Evolutionary conservation across 352 stramenopile genomes (phyloP).

Genomic region (Plasmopara viticola): DNA sequence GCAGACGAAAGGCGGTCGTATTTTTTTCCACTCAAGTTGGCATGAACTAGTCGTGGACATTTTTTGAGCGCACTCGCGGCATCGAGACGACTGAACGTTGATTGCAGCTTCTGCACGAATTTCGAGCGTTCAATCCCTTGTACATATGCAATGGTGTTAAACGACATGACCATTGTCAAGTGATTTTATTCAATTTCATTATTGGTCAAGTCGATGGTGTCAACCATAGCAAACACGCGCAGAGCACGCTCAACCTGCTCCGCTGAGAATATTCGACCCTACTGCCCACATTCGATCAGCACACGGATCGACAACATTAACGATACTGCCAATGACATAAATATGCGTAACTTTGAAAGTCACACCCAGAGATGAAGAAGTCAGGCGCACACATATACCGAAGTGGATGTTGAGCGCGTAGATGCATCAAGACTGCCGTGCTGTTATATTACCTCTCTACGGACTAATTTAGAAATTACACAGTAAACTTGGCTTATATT

Average conservation of each 20-base stretch:
- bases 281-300: neutral
- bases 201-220: conserved; percentile 65
- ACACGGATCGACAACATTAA: no score
- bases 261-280: conserved; percentile 23
- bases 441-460: no score
- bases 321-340: no score
- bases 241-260: conserved; percentile 54
- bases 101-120: conserved; percentile 55
- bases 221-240: conserved; percentile 55
- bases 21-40: conserved; percentile 72
- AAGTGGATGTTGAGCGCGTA: no score
- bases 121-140: conserved; percentile 54
- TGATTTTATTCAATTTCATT: conserved; percentile 66
- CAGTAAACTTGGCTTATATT: no score
- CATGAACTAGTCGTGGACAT: conserved; percentile 43
- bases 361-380: no score
- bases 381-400: no score
- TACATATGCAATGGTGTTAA: conserved; percentile 46
- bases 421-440: no score
- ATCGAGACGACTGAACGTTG: conserved; percentile 60
- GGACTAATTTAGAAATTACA: no score
- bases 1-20: conserved; percentile 6
- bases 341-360: no score
- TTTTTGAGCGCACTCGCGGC: conserved; percentile 61
- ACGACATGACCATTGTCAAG: conserved; percentile 52